A percentile compares a stretch with the other conserved stretches of the same genome.
These are phyloP conservation scores for Arachnopeziza araneosa DNA, from an alignment of 2,329 filamentous ascomycete genomes.

Conservation along the genomic window DNA sequence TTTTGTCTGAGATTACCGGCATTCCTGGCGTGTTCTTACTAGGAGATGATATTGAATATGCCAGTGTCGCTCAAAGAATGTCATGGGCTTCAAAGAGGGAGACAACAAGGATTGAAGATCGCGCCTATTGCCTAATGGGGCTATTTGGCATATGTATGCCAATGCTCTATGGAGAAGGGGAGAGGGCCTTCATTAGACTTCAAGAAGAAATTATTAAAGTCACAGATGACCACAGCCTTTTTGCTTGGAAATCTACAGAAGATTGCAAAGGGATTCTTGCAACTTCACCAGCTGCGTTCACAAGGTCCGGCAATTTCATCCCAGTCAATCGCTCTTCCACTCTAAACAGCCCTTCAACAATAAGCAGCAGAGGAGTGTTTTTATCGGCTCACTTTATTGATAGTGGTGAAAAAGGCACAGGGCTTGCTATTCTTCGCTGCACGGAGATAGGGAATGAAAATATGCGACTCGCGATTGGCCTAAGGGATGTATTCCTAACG, in stretches of 20 bases:
- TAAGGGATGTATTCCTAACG: slow-evolving; percentile 6
- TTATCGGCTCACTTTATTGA: slow-evolving; percentile 3
- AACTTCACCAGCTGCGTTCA: slow-evolving; percentile 8
- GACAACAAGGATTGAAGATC: slow-evolving; percentile 35
- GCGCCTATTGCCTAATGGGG: slow-evolving; percentile 39
- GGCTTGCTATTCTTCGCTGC: slow-evolving; percentile 11
- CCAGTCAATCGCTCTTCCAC: background rate
- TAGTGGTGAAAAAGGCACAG: background rate
- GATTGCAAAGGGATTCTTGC: slow-evolving; percentile 6
- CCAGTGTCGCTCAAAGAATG: slow-evolving; percentile 33
- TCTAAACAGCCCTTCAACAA: slow-evolving; percentile 1
- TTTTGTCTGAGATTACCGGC: background rate
- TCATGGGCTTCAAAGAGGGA: slow-evolving; percentile 35
- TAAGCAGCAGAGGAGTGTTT: slow-evolving; percentile 7
- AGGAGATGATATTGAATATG: background rate
- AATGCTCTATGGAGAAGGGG: slow-evolving; percentile 38
- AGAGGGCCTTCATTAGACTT: slow-evolving; percentile 8
- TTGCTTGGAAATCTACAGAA: slow-evolving; percentile 24
- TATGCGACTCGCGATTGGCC: slow-evolving; percentile 5
- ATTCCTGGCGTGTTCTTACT: background rate
- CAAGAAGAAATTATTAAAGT: slow-evolving; percentile 34
- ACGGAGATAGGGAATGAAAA: slow-evolving; percentile 4
- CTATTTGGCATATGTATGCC: slow-evolving; percentile 40
- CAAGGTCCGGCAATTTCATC: slow-evolving; percentile 2
- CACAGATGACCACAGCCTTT: slow-evolving; percentile 26